These are phyloP conservation scores for Geotrichum fermentans DNA, from an alignment of 1,139 yeast species.

Conservation along the genomic window DNA sequence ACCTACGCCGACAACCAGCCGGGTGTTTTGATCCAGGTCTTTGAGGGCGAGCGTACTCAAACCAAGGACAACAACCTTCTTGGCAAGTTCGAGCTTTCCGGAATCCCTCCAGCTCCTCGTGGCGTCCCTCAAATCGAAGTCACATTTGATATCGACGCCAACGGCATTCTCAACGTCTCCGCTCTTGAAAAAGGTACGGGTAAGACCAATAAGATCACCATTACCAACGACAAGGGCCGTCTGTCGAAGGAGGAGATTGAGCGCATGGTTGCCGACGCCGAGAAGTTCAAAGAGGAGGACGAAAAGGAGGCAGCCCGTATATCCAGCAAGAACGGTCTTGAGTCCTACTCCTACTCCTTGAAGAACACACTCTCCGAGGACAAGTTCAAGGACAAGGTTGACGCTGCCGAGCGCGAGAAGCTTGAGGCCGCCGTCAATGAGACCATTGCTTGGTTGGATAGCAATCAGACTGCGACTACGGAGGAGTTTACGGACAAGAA, in stretches of 20 bases:
- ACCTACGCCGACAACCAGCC: constrained; percentile 93
- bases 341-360: constrained; percentile 87
- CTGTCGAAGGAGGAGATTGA: no score
- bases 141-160: no score
- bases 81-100: constrained; percentile 87
- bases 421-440: constrained; percentile 82
- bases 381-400: no score
- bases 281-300: constrained; percentile 78
- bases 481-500: constrained; percentile 86
- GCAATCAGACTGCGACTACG: constrained; percentile 78
- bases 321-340: constrained; percentile 79
- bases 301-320: constrained; percentile 77
- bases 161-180: constrained; percentile 89
- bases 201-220: constrained; percentile 76
- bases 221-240: constrained; percentile 94
- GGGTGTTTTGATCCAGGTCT: constrained; percentile 87
- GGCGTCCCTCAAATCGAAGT: no score
- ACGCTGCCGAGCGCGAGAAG: constrained; percentile 69
- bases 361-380: no score
- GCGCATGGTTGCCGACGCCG: constrained; percentile 91
- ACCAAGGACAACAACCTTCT: constrained; percentile 90
- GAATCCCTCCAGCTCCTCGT: constrained; percentile 94
- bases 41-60: constrained; percentile 91
- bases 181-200: constrained; percentile 91
- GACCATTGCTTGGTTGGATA: constrained; percentile 82